Evolutionary conservation across 345 rosid genomes (phyloP).

Genomic region (Hevea brasiliensis): DNA sequence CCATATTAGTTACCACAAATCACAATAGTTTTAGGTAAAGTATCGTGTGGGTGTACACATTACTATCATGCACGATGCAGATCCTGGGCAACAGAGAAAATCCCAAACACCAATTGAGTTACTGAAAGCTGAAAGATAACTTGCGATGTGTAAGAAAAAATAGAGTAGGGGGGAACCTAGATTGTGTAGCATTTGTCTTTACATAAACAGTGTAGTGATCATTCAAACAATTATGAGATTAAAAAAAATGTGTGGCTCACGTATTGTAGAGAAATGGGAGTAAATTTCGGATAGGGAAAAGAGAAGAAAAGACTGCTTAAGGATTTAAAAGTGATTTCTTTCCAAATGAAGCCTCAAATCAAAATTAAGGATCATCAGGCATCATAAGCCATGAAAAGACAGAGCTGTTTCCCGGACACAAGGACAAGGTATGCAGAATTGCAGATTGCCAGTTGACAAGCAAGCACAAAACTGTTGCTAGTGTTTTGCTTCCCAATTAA

Average conservation of each 20-base stretch:
- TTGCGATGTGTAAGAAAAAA: neutral
- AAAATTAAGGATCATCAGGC: neutral
- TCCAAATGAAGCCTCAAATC: neutral
- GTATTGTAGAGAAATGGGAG: no score
- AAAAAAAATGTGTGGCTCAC: neutral
- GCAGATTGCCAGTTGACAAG: neutral
- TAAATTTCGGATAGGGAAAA: neutral
- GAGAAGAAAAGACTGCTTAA: neutral
- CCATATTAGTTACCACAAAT: neutral
- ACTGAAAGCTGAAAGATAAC: neutral
- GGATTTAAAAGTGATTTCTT: neutral
- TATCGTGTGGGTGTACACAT: neutral
- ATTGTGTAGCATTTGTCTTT: neutral
- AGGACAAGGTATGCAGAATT: neutral
- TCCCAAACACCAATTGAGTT: neutral
- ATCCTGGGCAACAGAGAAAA: neutral
- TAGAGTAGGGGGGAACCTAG: neutral
- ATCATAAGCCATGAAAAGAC: neutral
- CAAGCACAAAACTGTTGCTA: slow-evolving; percentile 2
- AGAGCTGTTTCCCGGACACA: neutral
- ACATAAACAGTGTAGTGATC: neutral
- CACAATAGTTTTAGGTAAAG: neutral
- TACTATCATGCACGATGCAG: neutral
- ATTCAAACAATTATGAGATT: neutral
- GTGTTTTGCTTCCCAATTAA: neutral